Conservation (phyloP, 2,329 filamentous ascomycete species). For the Albifimbria verrucaria region DNA sequence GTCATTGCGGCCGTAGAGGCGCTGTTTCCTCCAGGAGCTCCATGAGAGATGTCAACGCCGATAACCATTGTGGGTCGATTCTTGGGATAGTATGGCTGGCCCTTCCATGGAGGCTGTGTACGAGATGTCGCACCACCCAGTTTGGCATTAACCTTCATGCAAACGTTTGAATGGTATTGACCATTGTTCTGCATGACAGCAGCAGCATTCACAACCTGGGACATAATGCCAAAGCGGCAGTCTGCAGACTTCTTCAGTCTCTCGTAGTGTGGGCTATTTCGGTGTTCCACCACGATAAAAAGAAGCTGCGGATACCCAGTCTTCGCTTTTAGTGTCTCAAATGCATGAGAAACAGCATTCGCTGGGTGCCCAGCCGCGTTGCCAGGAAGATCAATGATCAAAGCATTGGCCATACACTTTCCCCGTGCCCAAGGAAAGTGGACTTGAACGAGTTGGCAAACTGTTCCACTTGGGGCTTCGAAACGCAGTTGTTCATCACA, state of each 20-base stretch:
- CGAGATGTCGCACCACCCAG: slow-evolving; percentile 75
- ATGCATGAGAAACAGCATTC: slow-evolving; percentile 41
- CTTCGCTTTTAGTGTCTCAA: slow-evolving; percentile 49
- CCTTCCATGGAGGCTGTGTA: slow-evolving; percentile 30
- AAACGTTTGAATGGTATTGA: slow-evolving; percentile 91
- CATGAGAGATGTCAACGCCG: slow-evolving; percentile 87
- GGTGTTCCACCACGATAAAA: slow-evolving; percentile 72
- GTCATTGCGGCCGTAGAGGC: slow-evolving; percentile 87
- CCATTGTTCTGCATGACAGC: slow-evolving; percentile 68
- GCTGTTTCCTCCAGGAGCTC: slow-evolving; percentile 61
- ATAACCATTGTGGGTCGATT: slow-evolving; percentile 72
- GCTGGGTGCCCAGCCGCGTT: slow-evolving; percentile 38
- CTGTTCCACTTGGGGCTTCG: slow-evolving; percentile 27
- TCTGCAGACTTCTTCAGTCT: slow-evolving; percentile 88
- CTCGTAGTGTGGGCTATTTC: slow-evolving; percentile 70
- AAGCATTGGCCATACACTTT: slow-evolving; percentile 30
- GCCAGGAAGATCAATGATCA: slow-evolving; percentile 29
- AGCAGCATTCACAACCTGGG: slow-evolving; percentile 72
- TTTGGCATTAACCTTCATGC: slow-evolving; percentile 97
- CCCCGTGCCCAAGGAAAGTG: slow-evolving; percentile 51
- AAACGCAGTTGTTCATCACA: slow-evolving; percentile 55
- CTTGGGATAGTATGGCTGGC: slow-evolving; percentile 31
- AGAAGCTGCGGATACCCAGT: slow-evolving; percentile 68
- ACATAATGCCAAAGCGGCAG: slow-evolving; percentile 77
- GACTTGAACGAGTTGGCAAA: slow-evolving; percentile 40